Conservation (phyloP, 1,139 yeast species). For the Sugiyamaella pinicola region DNA sequence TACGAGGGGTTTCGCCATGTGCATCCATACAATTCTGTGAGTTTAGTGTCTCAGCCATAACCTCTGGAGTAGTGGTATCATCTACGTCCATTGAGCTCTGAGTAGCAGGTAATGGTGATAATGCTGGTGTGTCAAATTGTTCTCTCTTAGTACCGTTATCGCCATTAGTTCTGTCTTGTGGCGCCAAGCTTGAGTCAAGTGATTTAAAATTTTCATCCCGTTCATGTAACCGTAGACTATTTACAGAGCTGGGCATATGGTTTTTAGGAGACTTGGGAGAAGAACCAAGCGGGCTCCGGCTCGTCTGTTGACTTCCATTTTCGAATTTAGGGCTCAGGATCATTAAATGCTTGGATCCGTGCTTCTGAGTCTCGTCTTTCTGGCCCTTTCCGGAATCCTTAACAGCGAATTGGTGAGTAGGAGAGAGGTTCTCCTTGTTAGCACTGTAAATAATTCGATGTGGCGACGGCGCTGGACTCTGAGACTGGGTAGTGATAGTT, state of each 20-base stretch:
- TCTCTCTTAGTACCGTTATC: no score
- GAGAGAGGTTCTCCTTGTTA: constrained; percentile 9
- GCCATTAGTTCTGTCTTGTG: background rate
- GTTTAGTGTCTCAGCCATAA: no score
- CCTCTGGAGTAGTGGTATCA: no score
- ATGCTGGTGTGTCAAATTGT: background rate
- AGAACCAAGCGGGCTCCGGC: background rate
- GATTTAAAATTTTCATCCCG: background rate
- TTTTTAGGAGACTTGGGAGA: background rate
- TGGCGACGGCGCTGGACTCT: background rate
- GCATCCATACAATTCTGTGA: no score
- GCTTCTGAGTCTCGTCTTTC: background rate
- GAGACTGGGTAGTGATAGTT: background rate
- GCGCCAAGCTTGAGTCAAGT: background rate
- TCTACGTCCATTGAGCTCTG: no score
- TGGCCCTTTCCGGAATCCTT: background rate
- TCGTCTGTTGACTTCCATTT: constrained; percentile 3
- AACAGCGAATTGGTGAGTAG: background rate
- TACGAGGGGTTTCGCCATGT: no score
- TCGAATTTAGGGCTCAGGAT: constrained; percentile 11
- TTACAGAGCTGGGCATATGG: no score
- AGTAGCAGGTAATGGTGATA: no score
- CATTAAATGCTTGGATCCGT: constrained; percentile 1
- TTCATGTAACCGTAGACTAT: no score
- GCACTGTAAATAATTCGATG: background rate